Evolutionary conservation across 129 eudicot genomes (phyloP).

Genomic region (Saussurea involucrata): DNA sequence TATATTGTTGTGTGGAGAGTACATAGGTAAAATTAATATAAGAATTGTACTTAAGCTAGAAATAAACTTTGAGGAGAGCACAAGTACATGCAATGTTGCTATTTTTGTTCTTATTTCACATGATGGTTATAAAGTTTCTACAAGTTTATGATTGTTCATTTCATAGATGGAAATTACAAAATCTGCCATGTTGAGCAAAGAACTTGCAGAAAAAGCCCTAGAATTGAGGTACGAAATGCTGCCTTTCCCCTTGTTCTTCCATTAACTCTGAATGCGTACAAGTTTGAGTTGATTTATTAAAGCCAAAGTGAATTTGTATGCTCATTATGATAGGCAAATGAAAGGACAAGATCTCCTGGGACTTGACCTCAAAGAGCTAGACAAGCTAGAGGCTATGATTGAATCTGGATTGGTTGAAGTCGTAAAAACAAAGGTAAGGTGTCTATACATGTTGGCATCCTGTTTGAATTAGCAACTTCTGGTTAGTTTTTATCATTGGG

Average conservation of each 20-base stretch:
- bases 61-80: background rate
- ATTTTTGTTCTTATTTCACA: background rate
- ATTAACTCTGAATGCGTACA: background rate
- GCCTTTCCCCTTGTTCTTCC: background rate
- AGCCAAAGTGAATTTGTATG: background rate
- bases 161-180: conserved; percentile 14
- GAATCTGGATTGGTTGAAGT: conserved; percentile 32
- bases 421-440: conserved; percentile 24
- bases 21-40: background rate
- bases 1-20: background rate
- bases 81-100: background rate
- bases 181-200: conserved; percentile 21
- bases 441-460: background rate
- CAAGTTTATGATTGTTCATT: conserved; percentile 12
- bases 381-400: conserved; percentile 20
- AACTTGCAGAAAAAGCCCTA: conserved; percentile 26
- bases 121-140: background rate
- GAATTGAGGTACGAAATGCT: conserved; percentile 20
- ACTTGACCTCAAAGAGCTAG: conserved; percentile 27
- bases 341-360: conserved; percentile 34
- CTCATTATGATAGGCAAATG: conserved; percentile 22
- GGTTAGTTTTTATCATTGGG: background rate
- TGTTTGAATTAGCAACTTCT: background rate
- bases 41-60: background rate
- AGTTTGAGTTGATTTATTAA: background rate